Percentiles rank a stretch among this genome's conserved stretches.
These are phyloP conservation scores for Penicillium nucicola DNA, from an alignment of 495 filamentous ascomycete genomes.

Conservation along the genomic window DNA sequence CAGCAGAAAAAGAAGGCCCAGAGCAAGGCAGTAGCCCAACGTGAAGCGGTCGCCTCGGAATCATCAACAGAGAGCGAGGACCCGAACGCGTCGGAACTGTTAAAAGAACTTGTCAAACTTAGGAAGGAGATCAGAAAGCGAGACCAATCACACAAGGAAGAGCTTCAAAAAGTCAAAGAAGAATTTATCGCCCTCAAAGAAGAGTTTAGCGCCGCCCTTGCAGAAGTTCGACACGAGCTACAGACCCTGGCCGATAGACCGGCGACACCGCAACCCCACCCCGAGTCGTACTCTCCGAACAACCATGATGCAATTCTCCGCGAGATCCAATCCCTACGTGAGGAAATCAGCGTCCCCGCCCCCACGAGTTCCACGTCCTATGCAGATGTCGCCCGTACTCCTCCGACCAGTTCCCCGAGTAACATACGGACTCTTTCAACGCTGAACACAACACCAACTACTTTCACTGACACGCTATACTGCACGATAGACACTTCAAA, in stretches of 20 bases:
- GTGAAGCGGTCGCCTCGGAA: slow-evolving; percentile 11
- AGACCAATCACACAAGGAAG: slow-evolving; percentile 19
- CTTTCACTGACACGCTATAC: slow-evolving; percentile 18
- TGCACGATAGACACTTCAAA: slow-evolving; percentile 24
- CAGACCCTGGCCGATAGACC: slow-evolving; percentile 11
- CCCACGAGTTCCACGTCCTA: slow-evolving; percentile 12
- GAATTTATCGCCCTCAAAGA: no score
- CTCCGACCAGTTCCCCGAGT: slow-evolving; percentile 15
- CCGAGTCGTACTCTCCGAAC: slow-evolving; percentile 4
- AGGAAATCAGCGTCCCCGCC: slow-evolving; percentile 7
- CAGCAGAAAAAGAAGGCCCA: slow-evolving; percentile 9
- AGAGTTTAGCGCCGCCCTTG: slow-evolving; percentile 15
- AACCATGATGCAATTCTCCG: slow-evolving; percentile 14
- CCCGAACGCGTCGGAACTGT: not conserved
- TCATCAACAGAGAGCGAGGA: slow-evolving; percentile 18
- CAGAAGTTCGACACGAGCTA: slow-evolving; percentile 12
- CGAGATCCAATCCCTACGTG: slow-evolving; percentile 16
- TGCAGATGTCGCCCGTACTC: slow-evolving; percentile 19
- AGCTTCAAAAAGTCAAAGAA: slow-evolving; percentile 17
- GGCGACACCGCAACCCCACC: slow-evolving; percentile 8
- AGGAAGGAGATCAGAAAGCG: slow-evolving; percentile 19
- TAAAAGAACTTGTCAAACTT: slow-evolving; percentile 19
- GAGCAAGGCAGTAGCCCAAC: slow-evolving; percentile 7
- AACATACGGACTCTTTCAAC: slow-evolving; percentile 15
- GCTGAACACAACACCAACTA: slow-evolving; percentile 15